Evolutionary conservation across 2,329 filamentous ascomycete genomes (phyloP), one percentile per base, ranked within the genome.

Genomic region (Penicillium sp.): DNA sequence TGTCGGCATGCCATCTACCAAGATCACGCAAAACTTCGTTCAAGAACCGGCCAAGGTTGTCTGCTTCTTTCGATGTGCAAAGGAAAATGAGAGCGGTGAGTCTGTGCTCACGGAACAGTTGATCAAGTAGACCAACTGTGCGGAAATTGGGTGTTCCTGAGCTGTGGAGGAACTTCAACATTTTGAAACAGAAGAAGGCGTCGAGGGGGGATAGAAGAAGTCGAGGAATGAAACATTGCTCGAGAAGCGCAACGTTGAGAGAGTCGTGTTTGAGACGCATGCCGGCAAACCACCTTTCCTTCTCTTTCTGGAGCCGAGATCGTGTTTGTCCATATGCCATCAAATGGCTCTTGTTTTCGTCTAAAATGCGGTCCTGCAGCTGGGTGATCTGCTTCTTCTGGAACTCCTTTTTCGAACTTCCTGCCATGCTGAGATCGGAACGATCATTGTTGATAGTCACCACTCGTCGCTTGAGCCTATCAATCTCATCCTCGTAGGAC

Each of bases 141-240:
- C 89, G 88, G 77, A 99, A 97, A 57, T 91, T 90, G 0, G 91
- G 88, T 0, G 91, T 88, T 18, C 90, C 90, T 55, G 86, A 88
- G 54, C 88, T 87, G 72, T 99, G 94, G 50, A 99, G 82, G 65
- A 90, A 90, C 66, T 90, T 92, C 67, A 97, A 79, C 77, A 97
- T 88, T 60, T 87, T 85, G 74, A 92, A 95, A 51, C 86, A 88
- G 75, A 90, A 99, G 62, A 96, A 90, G 0, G 93, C 90, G 70
- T 99, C 94, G 46, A 89, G 82, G 1, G 91, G 85, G 0, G 92
- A 96, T 29, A 96, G 79, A 24, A 94, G 81, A 16, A 95, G 81
- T 40, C 94, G 88, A 9, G 94, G 94, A n/a, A 97, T 75, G 61
- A 99, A 86, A 69, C 94, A 99, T 64, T 95, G 88, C 72, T 97